Evolutionary conservation across 495 filamentous ascomycete species (phyloP).

Genomic region (Ramalina intermedia): DNA sequence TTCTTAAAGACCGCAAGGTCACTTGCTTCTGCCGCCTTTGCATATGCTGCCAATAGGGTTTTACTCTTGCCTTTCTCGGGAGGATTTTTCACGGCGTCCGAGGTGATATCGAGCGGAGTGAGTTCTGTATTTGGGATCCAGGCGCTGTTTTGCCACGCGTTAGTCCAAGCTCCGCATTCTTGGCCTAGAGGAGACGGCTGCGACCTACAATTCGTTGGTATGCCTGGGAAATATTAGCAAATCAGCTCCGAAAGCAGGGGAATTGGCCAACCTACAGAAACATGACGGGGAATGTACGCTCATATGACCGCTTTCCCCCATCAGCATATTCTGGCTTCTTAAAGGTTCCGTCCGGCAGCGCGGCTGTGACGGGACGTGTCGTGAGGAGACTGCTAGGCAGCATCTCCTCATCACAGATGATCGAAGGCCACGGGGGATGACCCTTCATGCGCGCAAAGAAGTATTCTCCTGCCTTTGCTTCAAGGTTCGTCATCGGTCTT

Average conservation of each 20-base stretch:
- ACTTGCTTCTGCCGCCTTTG: slow-evolving; percentile 55
- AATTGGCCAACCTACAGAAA: slow-evolving; percentile 38
- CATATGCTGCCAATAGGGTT: slow-evolving; percentile 54
- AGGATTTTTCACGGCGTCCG: slow-evolving; percentile 47
- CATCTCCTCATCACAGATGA: slow-evolving; percentile 87
- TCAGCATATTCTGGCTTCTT: slow-evolving; percentile 62
- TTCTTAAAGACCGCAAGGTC: slow-evolving; percentile 63
- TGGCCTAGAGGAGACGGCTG: no score
- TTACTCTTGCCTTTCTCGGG: slow-evolving; percentile 62
- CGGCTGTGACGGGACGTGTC: slow-evolving; percentile 66
- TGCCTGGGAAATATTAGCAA: slow-evolving; percentile 21
- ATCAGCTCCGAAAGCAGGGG: background rate
- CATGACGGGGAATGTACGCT: slow-evolving; percentile 85
- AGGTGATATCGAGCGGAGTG: slow-evolving; percentile 43
- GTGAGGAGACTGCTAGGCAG: slow-evolving; percentile 57
- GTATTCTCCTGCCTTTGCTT: slow-evolving; percentile 74
- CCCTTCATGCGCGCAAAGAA: slow-evolving; percentile 80
- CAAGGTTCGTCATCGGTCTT: slow-evolving; percentile 50
- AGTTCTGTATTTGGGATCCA: slow-evolving; percentile 77
- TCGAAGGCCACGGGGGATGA: slow-evolving; percentile 77
- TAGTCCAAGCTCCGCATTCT: background rate
- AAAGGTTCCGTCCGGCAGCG: slow-evolving; percentile 65
- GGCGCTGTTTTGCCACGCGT: slow-evolving; percentile 35
- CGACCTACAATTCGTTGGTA: slow-evolving; percentile 88
- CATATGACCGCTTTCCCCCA: slow-evolving; percentile 63